Conservation (phyloP, 2,329 filamentous ascomycete genomes). For the Cryoendolithus antarcticus region DNA sequence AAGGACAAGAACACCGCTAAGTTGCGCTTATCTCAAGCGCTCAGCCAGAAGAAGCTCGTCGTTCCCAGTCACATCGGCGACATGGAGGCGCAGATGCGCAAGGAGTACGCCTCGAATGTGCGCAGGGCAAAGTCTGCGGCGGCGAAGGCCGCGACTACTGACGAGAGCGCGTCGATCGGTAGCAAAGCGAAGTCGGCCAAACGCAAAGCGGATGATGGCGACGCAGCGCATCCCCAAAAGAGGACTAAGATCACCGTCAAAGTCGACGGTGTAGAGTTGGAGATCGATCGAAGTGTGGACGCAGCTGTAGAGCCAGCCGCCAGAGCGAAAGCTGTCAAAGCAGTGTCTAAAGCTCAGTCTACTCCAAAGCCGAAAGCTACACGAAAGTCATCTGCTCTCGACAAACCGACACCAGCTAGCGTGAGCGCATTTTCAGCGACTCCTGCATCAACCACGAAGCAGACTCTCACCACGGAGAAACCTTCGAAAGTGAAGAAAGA, state of each 20-base stretch:
- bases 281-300: constrained; percentile 13
- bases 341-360: no score
- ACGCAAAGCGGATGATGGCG: constrained; percentile 13
- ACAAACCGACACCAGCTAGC: neutral
- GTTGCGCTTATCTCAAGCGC: constrained; percentile 45
- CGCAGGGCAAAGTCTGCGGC: constrained; percentile 30
- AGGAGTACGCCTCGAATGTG: constrained; percentile 42
- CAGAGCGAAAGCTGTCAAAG: constrained; percentile 1
- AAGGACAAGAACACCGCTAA: constrained; percentile 48
- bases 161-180: neutral
- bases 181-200: constrained; percentile 7
- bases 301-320: constrained; percentile 6
- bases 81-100: constrained; percentile 45
- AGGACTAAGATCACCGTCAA: constrained; percentile 17
- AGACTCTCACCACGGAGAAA: no score
- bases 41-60: constrained; percentile 36
- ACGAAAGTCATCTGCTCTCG: neutral
- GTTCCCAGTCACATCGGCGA: constrained; percentile 38
- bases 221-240: constrained; percentile 8
- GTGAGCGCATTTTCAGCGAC: no score
- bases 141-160: neutral
- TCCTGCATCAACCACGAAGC: no score
- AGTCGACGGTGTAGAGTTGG: constrained; percentile 13
- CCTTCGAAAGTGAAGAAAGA: no score
- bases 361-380: no score